Percentiles rank a stretch among this genome's conserved stretches.
Evolutionary conservation across 768 basidiomycete genomes (phyloP).

Genomic region (Trametes cingulata): DNA sequence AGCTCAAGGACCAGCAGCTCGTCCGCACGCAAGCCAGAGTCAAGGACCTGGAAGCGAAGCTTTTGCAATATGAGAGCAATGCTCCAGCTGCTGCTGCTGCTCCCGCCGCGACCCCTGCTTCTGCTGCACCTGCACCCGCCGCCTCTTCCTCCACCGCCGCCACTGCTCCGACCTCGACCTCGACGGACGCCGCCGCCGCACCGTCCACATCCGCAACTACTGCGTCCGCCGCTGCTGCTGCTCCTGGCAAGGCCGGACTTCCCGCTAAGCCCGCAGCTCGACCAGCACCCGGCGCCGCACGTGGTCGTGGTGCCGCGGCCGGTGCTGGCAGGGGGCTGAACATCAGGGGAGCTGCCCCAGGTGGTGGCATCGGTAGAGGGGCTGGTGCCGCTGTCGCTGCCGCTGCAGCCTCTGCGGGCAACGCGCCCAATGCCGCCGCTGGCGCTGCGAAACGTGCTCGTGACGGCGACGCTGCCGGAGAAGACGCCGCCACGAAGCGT

Average conservation of each 20-base stretch:
- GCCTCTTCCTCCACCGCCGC: background rate
- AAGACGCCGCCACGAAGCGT: conserved; percentile 67
- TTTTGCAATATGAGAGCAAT: conserved; percentile 54
- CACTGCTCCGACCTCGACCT: background rate
- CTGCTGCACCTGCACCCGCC: conserved; percentile 21
- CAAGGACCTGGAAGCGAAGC: conserved; percentile 68
- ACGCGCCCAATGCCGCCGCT: conserved; percentile 59
- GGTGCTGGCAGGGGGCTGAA: conserved; percentile 30
- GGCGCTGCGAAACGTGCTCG: conserved; percentile 53
- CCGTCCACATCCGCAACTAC: conserved; percentile 13
- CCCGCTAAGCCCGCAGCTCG: conserved; percentile 34
- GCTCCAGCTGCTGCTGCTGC: conserved; percentile 41
- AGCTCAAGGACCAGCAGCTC: conserved; percentile 73
- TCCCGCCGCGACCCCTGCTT: conserved; percentile 13
- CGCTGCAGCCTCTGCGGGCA: conserved; percentile 28
- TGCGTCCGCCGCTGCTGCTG: conserved; percentile 28
- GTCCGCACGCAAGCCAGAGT: conserved; percentile 57
- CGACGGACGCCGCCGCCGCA: conserved; percentile 5
- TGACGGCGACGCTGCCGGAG: conserved; percentile 45
- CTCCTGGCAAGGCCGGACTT: conserved; percentile 27
- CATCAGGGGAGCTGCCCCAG: conserved; percentile 29
- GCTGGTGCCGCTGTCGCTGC: conserved; percentile 32
- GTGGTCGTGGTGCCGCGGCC: conserved; percentile 34
- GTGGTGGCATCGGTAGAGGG: conserved; percentile 29
- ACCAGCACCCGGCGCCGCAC: conserved; percentile 31